A percentile compares a stretch with the other conserved stretches of the same genome.
Evolutionary conservation across 1,284 basidiomycete species (phyloP).

Genomic region (Hymenochaete sp.): DNA sequence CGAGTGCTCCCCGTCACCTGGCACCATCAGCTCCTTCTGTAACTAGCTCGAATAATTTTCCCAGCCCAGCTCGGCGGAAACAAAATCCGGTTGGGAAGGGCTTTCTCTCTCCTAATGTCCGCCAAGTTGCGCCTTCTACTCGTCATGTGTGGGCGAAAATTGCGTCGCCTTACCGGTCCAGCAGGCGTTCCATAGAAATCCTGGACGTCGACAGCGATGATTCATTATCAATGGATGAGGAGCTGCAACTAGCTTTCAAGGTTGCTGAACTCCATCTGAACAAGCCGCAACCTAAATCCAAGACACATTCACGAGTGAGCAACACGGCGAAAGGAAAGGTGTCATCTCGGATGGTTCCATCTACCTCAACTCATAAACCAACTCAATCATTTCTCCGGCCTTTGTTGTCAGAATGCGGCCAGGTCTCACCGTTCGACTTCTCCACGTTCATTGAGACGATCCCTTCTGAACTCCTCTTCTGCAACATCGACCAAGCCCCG

Average conservation of each 20-base stretch:
- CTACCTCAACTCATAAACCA: background rate
- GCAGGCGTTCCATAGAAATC: no score
- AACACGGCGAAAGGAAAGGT: background rate
- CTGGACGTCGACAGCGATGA: no score
- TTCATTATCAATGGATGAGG: conserved; percentile 16
- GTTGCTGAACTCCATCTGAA: conserved; percentile 12
- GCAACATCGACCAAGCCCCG: conserved; percentile 37
- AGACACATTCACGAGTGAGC: background rate
- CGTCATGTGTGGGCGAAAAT: no score
- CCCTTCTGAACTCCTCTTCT: conserved; percentile 42
- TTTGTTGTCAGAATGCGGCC: conserved; percentile 58
- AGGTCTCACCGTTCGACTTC: conserved; percentile 61
- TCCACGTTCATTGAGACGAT: conserved; percentile 73
- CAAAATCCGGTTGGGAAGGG: background rate
- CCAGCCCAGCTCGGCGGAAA: no score
- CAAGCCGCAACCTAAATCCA: no score
- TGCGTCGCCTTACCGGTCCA: no score
- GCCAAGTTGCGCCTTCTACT: conserved; percentile 2
- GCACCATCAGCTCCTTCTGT: no score
- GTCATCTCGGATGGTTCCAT: background rate
- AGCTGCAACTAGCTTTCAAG: conserved; percentile 15
- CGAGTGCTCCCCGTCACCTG: no score
- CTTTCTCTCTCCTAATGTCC: conserved; percentile 1
- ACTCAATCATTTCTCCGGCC: conserved; percentile 40
- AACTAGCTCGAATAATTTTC: no score